phyloP scores from a whole-genome alignment of 129 eudicot species.

The Flaveria bidentis region DNA sequence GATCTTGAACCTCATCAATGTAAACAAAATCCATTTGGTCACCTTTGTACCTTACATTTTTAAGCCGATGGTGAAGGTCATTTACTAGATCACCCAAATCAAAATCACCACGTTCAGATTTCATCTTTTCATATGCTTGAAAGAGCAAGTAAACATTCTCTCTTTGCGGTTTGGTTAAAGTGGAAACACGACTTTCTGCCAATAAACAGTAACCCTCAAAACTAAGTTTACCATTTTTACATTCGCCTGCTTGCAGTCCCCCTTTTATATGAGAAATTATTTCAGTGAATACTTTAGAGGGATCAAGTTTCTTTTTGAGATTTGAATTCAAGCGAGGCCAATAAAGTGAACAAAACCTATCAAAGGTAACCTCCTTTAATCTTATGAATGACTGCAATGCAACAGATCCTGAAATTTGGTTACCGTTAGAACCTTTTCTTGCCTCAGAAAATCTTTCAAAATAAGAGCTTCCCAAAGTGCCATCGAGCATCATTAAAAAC shows the following conservation, averaged over 20 bases:
- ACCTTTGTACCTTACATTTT: slow-evolving; percentile 37
- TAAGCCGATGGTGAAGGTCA: slow-evolving; percentile 62
- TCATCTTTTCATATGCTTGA: slow-evolving; percentile 61
- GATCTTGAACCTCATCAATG: slow-evolving; percentile 85
- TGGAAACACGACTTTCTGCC: slow-evolving; percentile 47
- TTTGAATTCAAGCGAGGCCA: slow-evolving; percentile 72
- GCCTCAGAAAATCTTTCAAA: slow-evolving; percentile 56
- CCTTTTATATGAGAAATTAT: slow-evolving; percentile 84
- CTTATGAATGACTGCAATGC: slow-evolving; percentile 52
- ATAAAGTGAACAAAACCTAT: slow-evolving; percentile 48
- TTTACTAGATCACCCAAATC: slow-evolving; percentile 74
- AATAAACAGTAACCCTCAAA: slow-evolving; percentile 42
- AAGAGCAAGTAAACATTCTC: slow-evolving; percentile 50
- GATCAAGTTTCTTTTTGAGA: slow-evolving; percentile 55
- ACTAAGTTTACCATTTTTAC: slow-evolving; percentile 32
- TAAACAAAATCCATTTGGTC: slow-evolving; percentile 61
- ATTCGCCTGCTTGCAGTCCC: slow-evolving; percentile 43
- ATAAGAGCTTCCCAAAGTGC: slow-evolving; percentile 56
- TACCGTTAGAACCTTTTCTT: slow-evolving; percentile 20
- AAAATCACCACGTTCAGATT: slow-evolving; percentile 51
- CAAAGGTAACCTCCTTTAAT: slow-evolving; percentile 59
- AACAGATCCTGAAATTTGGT: slow-evolving; percentile 45
- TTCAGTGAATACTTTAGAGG: slow-evolving; percentile 64
- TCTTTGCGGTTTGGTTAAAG: slow-evolving; percentile 43
- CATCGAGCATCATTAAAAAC: slow-evolving; percentile 76